These are phyloP conservation scores for Cladophialophora exuberans DNA, from an alignment of 2,329 filamentous ascomycete species.

Conservation along the genomic window DNA sequence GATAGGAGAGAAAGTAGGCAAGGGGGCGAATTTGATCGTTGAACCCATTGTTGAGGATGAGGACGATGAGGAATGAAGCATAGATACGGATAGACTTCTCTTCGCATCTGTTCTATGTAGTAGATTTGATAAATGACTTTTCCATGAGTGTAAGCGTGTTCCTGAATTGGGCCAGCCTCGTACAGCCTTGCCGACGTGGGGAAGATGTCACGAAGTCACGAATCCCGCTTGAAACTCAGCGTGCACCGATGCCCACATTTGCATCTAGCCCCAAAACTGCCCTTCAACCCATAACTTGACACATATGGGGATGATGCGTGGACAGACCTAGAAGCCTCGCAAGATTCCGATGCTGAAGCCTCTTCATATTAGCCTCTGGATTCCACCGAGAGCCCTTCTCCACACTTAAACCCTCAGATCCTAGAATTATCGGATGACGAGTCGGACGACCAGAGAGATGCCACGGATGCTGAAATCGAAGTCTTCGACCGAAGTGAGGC, in stretches of 20 bases:
- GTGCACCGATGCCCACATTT: not conserved
- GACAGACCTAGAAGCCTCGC: not conserved
- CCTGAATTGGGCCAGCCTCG: not conserved
- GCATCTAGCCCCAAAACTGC: not conserved
- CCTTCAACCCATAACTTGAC: not conserved
- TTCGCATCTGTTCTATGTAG: not conserved
- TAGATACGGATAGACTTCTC: not conserved
- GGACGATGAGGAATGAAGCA: slow-evolving; percentile 41
- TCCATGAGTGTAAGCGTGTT: not conserved
- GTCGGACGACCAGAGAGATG: not conserved
- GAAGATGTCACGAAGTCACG: not conserved
- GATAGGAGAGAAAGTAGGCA: slow-evolving; percentile 75
- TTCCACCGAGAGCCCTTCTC: slow-evolving; percentile 2
- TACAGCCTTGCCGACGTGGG: slow-evolving; percentile 1
- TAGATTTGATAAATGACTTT: not conserved
- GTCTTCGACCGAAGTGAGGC: not conserved
- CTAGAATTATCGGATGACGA: not conserved
- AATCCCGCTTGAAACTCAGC: not conserved
- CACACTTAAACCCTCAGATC: not conserved
- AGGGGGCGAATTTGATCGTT: slow-evolving; percentile 87
- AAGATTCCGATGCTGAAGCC: not conserved
- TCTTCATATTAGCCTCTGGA: not conserved
- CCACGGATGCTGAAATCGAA: not conserved
- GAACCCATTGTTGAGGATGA: slow-evolving; percentile 67
- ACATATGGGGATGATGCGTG: not conserved